Evolutionary conservation across 306 rosid genomes (phyloP), one percentile per base, ranked within the genome.

Genomic region (Nissolia schottii): DNA sequence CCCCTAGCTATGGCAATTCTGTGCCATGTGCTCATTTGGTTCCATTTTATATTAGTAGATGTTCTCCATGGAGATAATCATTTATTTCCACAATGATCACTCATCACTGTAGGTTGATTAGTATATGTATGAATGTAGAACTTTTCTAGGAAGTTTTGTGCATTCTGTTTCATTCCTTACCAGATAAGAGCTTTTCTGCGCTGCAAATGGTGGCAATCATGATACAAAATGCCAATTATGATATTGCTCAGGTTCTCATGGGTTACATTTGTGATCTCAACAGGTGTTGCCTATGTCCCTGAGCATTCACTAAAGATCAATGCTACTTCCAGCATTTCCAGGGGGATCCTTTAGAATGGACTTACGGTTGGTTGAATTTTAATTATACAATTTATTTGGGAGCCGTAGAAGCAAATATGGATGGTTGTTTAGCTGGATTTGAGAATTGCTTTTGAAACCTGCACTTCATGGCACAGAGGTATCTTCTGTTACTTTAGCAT

Each of bases 291-390:
- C 56, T 94, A 89, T 70, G 83, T 89, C 74, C 99, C 99, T 2
- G 96, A 94, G 87, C 70, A 83, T 76, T 81, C 97, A 6, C 85
- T 94, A 73, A 88, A 77, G 89, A 91, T 94, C 60, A 89, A 91
- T 64, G 96, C 99, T 64, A 94, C 96, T 58, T 91, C 99, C 70
- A 87, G 99, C 88, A 87, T 94, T 78, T 91, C 96, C 49, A 86
- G 89, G 6, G 97, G 87, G 68, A 89, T 94, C 74, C 9, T 85
- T 37, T 94, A 85, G 70, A 73, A 56, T 23, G 37, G 65, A 46
- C 59, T 10, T 3, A 16, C 6, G 57, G 28, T 45, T 45, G 80
- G 70, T 80, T 70, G 79, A 70, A 55, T 73, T 76, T 68, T 15
- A n/a, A 37, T 70, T 22, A 14, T 20, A 31, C 73, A 64, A 55